phyloP scores from a whole-genome alignment of 768 basidiomycete genomes.

The Favolaschia claudopus region DNA sequence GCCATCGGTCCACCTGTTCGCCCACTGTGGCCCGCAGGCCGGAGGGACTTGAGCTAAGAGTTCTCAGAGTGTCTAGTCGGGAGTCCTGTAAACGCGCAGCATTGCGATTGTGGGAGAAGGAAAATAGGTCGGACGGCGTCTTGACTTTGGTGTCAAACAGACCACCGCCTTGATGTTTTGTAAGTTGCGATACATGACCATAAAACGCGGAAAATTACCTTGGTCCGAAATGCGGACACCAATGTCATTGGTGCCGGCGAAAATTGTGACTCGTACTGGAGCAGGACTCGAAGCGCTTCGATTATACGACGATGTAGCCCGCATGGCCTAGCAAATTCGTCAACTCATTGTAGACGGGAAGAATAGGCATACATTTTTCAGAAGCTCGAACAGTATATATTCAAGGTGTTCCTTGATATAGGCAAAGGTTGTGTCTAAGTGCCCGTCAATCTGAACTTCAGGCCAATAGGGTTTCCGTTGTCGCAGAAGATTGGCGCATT shows the following conservation, averaged over 20 bases:
- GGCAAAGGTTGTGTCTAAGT: slow-evolving; percentile 71
- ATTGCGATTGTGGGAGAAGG: slow-evolving; percentile 88
- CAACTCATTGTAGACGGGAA: not conserved
- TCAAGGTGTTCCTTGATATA: slow-evolving; percentile 91
- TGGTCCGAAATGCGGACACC: slow-evolving; percentile 90
- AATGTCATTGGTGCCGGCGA: slow-evolving; percentile 75
- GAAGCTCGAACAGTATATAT: slow-evolving; percentile 88
- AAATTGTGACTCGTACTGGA: slow-evolving; percentile 78
- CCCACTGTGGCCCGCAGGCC: slow-evolving; percentile 82
- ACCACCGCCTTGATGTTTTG: slow-evolving; percentile 67
- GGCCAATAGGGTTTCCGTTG: slow-evolving; percentile 59
- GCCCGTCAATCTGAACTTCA: slow-evolving; percentile 76
- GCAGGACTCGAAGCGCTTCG: slow-evolving; percentile 52
- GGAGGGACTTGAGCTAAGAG: slow-evolving; percentile 62
- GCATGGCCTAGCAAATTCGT: slow-evolving; percentile 63
- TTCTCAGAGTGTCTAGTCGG: slow-evolving; percentile 72
- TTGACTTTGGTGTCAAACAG: slow-evolving; percentile 59
- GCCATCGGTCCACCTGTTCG: slow-evolving; percentile 72
- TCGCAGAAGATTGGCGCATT: slow-evolving; percentile 66
- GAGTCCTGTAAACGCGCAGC: slow-evolving; percentile 71
- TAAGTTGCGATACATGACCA: slow-evolving; percentile 16
- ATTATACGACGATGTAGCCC: slow-evolving; percentile 67
- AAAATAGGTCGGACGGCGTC: slow-evolving; percentile 81
- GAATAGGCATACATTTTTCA: slow-evolving; percentile 78
- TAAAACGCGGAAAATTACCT: slow-evolving; percentile 57